phyloP scores from a whole-genome alignment of 2,329 filamentous ascomycete genomes.

The Aspergillus puulaauensis region DNA sequence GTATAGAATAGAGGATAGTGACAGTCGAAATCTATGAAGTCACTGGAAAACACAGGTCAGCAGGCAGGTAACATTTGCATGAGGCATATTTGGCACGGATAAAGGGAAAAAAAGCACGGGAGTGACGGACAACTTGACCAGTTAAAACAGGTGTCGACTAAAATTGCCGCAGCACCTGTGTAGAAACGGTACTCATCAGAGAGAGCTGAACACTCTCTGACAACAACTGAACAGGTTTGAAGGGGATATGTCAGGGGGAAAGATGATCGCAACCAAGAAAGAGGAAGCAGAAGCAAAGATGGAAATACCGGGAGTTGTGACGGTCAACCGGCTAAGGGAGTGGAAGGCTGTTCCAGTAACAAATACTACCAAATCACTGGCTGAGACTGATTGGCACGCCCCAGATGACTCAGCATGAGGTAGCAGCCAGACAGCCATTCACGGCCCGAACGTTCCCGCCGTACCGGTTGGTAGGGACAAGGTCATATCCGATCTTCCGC shows the following conservation, averaged over 20 bases:
- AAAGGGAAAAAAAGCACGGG: constrained; percentile 22
- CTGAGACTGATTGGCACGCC: constrained; percentile 1
- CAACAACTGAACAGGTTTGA: constrained; percentile 11
- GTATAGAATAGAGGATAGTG: not conserved
- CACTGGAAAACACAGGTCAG: constrained; percentile 8
- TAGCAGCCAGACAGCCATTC: not conserved
- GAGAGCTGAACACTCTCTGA: constrained; percentile 33
- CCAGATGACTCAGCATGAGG: constrained; percentile 17
- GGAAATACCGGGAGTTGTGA: constrained; percentile 18
- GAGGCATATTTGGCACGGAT: constrained; percentile 20
- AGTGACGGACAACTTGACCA: constrained; percentile 15
- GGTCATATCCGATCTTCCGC: no score
- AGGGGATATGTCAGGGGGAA: constrained; percentile 6
- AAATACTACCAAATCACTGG: not conserved
- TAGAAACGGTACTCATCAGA: constrained; percentile 40
- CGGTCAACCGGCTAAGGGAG: constrained; percentile 25
- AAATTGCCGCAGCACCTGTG: constrained; percentile 42
- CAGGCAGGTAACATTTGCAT: constrained; percentile 5
- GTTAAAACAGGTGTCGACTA: constrained; percentile 41
- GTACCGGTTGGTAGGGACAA: constrained; percentile 14
- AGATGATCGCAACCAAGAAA: constrained; percentile 6
- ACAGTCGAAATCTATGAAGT: constrained; percentile 5
- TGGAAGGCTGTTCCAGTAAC: constrained; percentile 12
- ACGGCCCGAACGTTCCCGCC: constrained; percentile 12
- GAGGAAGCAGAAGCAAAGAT: constrained; percentile 5